These are phyloP conservation scores for Phytophthora macrochlamydospora DNA, from an alignment of 352 stramenopile species.

Conservation along the genomic window DNA sequence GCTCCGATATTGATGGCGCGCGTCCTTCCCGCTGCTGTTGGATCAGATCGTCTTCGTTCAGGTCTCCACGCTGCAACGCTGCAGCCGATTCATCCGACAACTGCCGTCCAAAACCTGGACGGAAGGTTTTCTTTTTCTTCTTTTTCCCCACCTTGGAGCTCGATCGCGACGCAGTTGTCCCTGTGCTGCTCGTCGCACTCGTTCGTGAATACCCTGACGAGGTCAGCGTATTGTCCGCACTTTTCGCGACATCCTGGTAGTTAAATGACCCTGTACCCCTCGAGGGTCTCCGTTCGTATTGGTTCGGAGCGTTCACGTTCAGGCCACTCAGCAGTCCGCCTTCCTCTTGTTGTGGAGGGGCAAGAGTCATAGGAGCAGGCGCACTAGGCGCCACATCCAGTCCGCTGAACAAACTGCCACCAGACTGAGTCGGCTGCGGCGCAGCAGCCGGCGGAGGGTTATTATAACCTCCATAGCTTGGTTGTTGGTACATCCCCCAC, in stretches of 20 bases:
- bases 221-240: conserved; percentile 14
- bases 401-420: conserved; percentile 53
- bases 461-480: conserved; percentile 40
- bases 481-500: conserved; percentile 26
- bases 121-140: conserved; percentile 89
- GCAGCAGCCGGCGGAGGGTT: conserved; percentile 3
- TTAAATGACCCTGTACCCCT: conserved; percentile 61
- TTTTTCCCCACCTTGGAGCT: conserved; percentile 64
- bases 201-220: conserved; percentile 27
- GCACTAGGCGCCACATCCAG: conserved; percentile 47
- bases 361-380: conserved; percentile 1
- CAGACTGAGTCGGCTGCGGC: conserved; percentile 1
- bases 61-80: conserved; percentile 74
- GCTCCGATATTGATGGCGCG: conserved; percentile 21
- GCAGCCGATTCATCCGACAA: conserved; percentile 85
- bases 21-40: conserved; percentile 41
- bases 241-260: conserved; percentile 55
- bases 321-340: conserved; percentile 2
- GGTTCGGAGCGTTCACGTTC: conserved; percentile 13
- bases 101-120: conserved; percentile 80
- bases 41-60: conserved; percentile 77
- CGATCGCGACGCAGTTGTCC: conserved; percentile 32
- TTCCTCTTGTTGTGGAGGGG: conserved; percentile 26
- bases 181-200: conserved; percentile 35
- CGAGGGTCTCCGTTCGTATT: conserved; percentile 43